These are phyloP conservation scores for Venturiaceae sp. DNA, from an alignment of 2,329 filamentous ascomycete species.

Conservation along the genomic window DNA sequence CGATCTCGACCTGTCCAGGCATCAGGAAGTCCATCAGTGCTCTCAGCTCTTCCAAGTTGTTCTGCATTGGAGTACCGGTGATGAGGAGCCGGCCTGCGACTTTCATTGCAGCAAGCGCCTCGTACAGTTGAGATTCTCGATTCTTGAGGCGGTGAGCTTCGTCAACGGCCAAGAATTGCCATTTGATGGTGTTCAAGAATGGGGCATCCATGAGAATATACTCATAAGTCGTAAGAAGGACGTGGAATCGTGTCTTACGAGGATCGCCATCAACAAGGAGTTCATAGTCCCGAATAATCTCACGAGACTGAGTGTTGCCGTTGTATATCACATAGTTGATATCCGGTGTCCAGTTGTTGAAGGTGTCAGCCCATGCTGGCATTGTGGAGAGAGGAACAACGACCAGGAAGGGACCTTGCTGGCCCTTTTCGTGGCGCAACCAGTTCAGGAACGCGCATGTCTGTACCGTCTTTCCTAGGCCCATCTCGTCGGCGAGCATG, in stretches of 20 bases:
- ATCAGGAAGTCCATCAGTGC: conserved; percentile 94
- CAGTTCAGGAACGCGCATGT: conserved; percentile 96
- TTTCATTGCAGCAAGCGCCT: conserved; percentile 74
- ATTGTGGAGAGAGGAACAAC: conserved; percentile 97
- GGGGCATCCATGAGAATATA: conserved; percentile 81
- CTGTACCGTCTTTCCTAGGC: conserved; percentile 94
- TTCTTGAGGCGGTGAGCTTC: conserved; percentile 97
- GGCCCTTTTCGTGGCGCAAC: conserved; percentile 79
- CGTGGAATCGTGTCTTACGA: conserved; percentile 89
- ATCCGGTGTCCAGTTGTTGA: conserved; percentile 92
- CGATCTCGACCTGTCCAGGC: conserved; percentile 84
- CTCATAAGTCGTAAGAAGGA: conserved; percentile 95
- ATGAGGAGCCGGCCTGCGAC: conserved; percentile 85
- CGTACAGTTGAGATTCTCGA: conserved; percentile 85
- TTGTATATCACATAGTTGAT: conserved; percentile 96
- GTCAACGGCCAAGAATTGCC: conserved; percentile 94
- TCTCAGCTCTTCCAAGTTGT: conserved; percentile 85
- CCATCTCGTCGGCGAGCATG: conserved; percentile 97
- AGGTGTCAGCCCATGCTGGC: conserved; percentile 96
- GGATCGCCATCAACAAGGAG: conserved; percentile 77
- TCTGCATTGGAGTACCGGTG: conserved; percentile 94
- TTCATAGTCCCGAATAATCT: conserved; percentile 83
- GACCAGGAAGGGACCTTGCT: conserved; percentile 92
- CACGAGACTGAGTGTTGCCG: conserved; percentile 76
- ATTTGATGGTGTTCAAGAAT: conserved; percentile 84